These are phyloP conservation scores for Nematodospora valgi DNA, from an alignment of 805 yeast species.

Conservation along the genomic window DNA sequence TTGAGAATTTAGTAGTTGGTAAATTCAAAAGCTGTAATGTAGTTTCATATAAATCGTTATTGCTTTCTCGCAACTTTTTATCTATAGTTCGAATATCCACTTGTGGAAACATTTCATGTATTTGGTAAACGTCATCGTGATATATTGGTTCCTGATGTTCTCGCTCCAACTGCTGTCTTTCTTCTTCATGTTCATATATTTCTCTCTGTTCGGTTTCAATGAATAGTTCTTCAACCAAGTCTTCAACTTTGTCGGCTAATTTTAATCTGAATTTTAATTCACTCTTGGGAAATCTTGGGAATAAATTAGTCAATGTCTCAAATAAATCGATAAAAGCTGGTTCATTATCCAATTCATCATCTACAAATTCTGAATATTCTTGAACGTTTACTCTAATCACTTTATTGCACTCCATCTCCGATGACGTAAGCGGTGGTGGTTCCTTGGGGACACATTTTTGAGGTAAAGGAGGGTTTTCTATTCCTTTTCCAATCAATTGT, in stretches of 20 bases:
- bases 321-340: constrained; percentile 9
- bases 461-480: no score
- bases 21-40: constrained; percentile 2
- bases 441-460: no score
- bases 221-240: constrained; percentile 24
- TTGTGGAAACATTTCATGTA: constrained; percentile 47
- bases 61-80: constrained; percentile 22
- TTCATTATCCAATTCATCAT: constrained; percentile 13
- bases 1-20: neutral
- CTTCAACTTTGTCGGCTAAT: constrained; percentile 18
- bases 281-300: constrained; percentile 22
- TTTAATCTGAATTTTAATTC: constrained; percentile 25
- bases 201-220: constrained; percentile 13
- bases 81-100: constrained; percentile 24
- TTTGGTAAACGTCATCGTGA: constrained; percentile 16
- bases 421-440: no score
- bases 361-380: constrained; percentile 3
- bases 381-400: constrained; percentile 1
- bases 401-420: no score
- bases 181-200: constrained; percentile 3
- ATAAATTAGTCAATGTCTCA: constrained; percentile 24
- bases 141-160: neutral
- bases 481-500: no score
- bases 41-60: constrained; percentile 22
- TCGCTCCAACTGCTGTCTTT: neutral